These are phyloP conservation scores for Thalassiosira livingstoniorum DNA, from an alignment of 352 stramenopile genomes.

Conservation along the genomic window DNA sequence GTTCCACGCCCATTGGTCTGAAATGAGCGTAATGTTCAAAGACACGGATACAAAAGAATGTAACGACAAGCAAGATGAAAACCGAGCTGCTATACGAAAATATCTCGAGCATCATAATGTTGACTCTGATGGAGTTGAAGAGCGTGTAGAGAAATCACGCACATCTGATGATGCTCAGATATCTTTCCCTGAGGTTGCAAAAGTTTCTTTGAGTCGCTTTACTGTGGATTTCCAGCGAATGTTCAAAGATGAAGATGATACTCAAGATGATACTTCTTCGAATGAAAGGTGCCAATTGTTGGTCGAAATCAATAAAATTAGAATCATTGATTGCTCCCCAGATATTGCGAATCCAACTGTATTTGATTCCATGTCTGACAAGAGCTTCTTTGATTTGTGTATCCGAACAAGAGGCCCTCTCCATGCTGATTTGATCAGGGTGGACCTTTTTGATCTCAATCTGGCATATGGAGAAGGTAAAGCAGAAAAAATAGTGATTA, in stretches of 20 bases:
- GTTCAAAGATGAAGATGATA: conserved; percentile 81
- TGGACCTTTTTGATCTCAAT: conserved; percentile 85
- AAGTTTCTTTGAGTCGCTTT: conserved; percentile 78
- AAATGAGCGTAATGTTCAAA: conserved; percentile 81
- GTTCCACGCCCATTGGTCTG: conserved; percentile 80
- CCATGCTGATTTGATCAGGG: conserved; percentile 78
- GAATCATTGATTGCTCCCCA: conserved; percentile 80
- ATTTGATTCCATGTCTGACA: conserved; percentile 79
- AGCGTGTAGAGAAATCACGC: conserved; percentile 54
- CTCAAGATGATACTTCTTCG: conserved; percentile 52
- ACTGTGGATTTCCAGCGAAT: conserved; percentile 85
- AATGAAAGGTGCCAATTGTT: conserved; percentile 80
- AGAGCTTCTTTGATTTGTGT: conserved; percentile 85
- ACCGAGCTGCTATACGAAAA: conserved; percentile 57
- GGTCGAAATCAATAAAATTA: conserved; percentile 81
- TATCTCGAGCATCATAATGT: conserved; percentile 70
- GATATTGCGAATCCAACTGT: conserved; percentile 74
- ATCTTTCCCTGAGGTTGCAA: conserved; percentile 67
- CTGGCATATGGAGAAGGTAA: conserved; percentile 76
- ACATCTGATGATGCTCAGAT: conserved; percentile 51
- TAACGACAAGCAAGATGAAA: conserved; percentile 66
- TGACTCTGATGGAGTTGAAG: conserved; percentile 61
- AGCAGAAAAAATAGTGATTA: conserved; percentile 80
- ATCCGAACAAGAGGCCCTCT: conserved; percentile 76
- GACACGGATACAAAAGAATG: conserved; percentile 74